These are phyloP conservation scores for Geotrichum cucujoidarum DNA, from an alignment of 1,139 yeast species.

Conservation along the genomic window DNA sequence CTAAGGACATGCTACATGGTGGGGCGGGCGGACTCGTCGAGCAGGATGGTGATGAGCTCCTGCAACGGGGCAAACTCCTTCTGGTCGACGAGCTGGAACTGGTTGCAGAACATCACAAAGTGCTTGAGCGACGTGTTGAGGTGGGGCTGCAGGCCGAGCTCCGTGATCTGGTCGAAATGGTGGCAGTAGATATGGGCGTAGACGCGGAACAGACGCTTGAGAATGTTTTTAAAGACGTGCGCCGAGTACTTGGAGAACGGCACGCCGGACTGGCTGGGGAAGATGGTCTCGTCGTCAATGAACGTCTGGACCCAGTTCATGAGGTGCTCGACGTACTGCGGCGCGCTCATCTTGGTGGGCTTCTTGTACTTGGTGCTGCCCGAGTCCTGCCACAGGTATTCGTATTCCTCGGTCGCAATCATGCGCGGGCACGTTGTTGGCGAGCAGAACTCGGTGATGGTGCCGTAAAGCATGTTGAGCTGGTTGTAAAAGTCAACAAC, in stretches of 20 bases:
- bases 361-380: constrained; percentile 41
- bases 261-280: constrained; percentile 85
- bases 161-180: constrained; percentile 91
- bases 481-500: constrained; percentile 75
- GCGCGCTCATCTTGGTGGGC: constrained; percentile 80
- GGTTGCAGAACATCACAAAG: constrained; percentile 80
- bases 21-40: constrained; percentile 28
- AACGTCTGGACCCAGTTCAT: constrained; percentile 93
- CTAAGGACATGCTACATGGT: neutral
- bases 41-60: constrained; percentile 74
- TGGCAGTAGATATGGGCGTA: constrained; percentile 97
- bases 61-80: constrained; percentile 91
- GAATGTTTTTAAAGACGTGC: constrained; percentile 72
- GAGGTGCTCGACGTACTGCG: constrained; percentile 85
- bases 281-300: constrained; percentile 81
- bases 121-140: constrained; percentile 92
- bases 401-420: constrained; percentile 96
- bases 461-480: constrained; percentile 91
- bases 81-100: constrained; percentile 66
- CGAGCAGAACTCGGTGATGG: constrained; percentile 93
- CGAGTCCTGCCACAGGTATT: constrained; percentile 89
- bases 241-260: constrained; percentile 55
- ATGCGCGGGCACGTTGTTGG: constrained; percentile 88
- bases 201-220: constrained; percentile 87
- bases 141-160: constrained; percentile 39